Base-by-base conservation (phyloP, 805 yeast genomes). In the Wickerhamomyces strasburgensis region DNA sequence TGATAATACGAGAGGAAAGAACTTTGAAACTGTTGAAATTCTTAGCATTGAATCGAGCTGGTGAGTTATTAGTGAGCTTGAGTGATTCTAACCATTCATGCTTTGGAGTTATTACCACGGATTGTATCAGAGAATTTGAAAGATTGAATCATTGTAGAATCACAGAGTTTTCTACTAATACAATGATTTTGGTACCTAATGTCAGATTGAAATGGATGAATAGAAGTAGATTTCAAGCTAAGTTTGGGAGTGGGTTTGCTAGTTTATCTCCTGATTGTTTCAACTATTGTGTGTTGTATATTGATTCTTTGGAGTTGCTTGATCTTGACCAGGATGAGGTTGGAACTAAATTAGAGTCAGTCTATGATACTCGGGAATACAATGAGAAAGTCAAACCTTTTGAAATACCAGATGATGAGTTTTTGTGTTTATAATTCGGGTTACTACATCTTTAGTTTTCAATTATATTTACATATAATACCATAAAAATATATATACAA, bases 121-220 rank as follows among this genome's bases (percentile, higher is more conserved):
- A 17, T 7, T 34, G 36, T 9, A 35, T 47, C 2, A n/a, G 26
- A 5, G 14, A 17, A 3, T 44, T 21, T 38, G 51, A 47, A 27
- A 27, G 45, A 11, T 21, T 14, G n/a, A 23, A 44, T 6, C 16
- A 33, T 25, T 31, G 40, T 19, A 19, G 52, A 29, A 43, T 47
- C 13, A 47, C 52, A 3, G 35, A 41, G 28, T 19, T 25, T 11
- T 31, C 42, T 2, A 35, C 39, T 5, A 35, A 43, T 28, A 32
- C 38, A 6, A 9, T 47, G 14, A 13, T 39, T 3, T 9, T 35
- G 6, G 32, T 44, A 23, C 13, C 28, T 1, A 10, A 27, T n/a
- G 14, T 34, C 10, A 30, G 34, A 10, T 6, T 47, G 4, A 18
- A 19, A 16, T 47, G 46, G 46, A 5, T 42, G 5, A 29, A 42